Base-by-base conservation (phyloP, 202 grass and related monocot genomes). In the Eragrostis tef region DNA sequence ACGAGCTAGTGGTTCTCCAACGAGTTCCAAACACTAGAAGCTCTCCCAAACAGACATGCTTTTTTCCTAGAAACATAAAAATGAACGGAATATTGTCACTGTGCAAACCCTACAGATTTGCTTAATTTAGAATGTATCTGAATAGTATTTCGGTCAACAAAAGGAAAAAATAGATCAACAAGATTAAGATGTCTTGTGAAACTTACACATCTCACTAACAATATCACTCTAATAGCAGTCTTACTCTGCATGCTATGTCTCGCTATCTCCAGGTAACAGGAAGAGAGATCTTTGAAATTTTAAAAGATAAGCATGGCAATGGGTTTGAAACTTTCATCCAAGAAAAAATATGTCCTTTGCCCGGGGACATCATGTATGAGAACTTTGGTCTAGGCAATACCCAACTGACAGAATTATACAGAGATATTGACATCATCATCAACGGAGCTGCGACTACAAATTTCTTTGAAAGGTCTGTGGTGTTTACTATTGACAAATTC, bases 381-480 rank as follows among this genome's bases (percentile, higher is more conserved):
- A 77, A 90, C 63, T 77, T 90, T 12, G 85, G 88, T 34, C 61
- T 87, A 21, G 61, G 46, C 24, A 19, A 39, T 46, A 53, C 70
- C 21, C 49, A 43, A 57, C 12, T 81, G 24, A 75, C 59, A 44
- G 77, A 75, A 39, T 45, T 90, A 48, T 87, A 8, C 8, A 44
- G 76, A 17, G 70, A 87, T 63, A 77, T 84, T 0, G 63, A 83
- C 52, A 83, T 87, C 2, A 83, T 90, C 15, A 67, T 90, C 13
- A 90, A 90, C 17, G 81, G 52, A 41, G 84, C 88, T 21, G 88
- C 84, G 16, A 87, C 73, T 11, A 90, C 88, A 31, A 87, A 90
- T 77, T 90, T 90, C 74, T 90, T 69, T 15, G 84, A 87, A 76
- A 83, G 88, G 88, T 90, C 19, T 12, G 21, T 16, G 20, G 2